Evolutionary conservation across 805 yeast genomes (phyloP), one percentile per base, ranked within the genome.

Genomic region (Candida boidinii): DNA sequence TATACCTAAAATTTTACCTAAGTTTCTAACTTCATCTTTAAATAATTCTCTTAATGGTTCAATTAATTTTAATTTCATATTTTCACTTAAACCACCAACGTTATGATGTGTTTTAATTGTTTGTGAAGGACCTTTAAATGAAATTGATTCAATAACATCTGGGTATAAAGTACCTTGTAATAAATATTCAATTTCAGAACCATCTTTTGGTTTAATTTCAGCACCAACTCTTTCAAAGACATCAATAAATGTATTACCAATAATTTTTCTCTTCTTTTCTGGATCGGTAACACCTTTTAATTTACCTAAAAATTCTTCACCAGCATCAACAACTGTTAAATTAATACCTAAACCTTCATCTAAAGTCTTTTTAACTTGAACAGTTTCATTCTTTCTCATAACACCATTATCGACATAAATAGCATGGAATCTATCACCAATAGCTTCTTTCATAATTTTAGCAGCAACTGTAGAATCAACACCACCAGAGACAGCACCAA

Each of bases 401-500:
- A 92, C 92, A 63, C 98, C 98, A 58, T 92, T 92, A 62, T 92
- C 98, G 42, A 92, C 98, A 54, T 86, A 74, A 51, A 92, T 88
- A 38, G 98, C 98, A 54, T 92, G 98, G 82, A 92, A 92, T 60
- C 98, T 77, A 53, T 85, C 92, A 56, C 98, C 98, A 60, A 92
- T 92, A 45, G 98, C 98, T 67, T 84, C 96, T 44, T 86, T 80
- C 95, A 92, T 82, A 56, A 92, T 73, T 70, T 90, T 92, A 44
- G 98, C 96, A 45, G 96, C 98, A 39, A 92, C 98, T 30, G 98
- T 92, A 33, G 98, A 92, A 65, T 92, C 98, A 42, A 92, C 98
- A 69, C 98, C 98, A 53, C 98, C 98, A 33, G 96, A 86, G 44
- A 92, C 98, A 35, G 98, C 98, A 65, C 98, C 98, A 54, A 92